Conservation (phyloP, 2,329 filamentous ascomycete genomes). For the Aspergillus alliaceus region DNA sequence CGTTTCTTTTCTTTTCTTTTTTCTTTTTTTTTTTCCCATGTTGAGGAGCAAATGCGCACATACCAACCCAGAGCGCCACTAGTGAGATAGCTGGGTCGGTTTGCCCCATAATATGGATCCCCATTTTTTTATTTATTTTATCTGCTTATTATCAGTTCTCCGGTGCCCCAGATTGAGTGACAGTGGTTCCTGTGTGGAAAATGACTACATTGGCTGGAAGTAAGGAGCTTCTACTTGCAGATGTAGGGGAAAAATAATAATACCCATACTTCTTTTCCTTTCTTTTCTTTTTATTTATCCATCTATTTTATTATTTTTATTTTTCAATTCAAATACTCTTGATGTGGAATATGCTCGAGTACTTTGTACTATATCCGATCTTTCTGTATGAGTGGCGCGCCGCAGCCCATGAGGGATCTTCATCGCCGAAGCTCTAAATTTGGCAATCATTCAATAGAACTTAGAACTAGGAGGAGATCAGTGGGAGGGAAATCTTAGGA, state of each 20-base stretch:
- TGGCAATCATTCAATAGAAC: background rate
- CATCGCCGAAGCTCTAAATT: background rate
- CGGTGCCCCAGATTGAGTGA: background rate
- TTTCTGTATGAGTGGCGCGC: background rate
- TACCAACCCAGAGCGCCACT: conserved; percentile 20
- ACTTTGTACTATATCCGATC: background rate
- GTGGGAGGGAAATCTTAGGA: background rate
- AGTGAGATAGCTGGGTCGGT: conserved; percentile 13
- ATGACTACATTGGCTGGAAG: background rate
- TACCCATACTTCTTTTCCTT: too few species aligned
- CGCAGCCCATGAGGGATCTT: background rate
- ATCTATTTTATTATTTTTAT: too few species aligned
- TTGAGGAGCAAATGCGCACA: conserved; percentile 22
- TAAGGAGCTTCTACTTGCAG: background rate
- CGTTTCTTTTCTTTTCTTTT: too few species aligned
- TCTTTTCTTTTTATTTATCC: too few species aligned
- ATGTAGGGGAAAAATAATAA: background rate
- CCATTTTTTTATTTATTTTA: background rate
- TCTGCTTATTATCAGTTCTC: background rate
- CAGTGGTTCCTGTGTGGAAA: background rate
- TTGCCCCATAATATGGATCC: background rate
- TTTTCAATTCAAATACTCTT: too few species aligned
- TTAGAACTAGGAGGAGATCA: background rate
- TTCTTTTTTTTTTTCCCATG: too few species aligned
- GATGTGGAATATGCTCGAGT: background rate